Base-by-base conservation (phyloP, 768 basidiomycete species). In the Leccinum longicurvipes region DNA sequence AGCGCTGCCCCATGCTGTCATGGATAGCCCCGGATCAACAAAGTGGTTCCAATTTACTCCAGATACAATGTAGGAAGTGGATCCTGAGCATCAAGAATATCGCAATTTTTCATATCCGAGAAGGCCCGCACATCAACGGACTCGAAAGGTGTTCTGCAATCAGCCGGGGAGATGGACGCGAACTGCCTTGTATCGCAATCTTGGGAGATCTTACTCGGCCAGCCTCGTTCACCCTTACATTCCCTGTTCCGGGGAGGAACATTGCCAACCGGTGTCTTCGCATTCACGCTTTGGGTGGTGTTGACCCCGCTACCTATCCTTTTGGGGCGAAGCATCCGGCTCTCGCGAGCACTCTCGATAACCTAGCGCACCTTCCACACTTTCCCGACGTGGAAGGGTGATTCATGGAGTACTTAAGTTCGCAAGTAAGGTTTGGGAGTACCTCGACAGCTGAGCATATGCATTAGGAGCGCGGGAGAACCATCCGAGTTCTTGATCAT, bases 61-160 rank as follows among this genome's bases (percentile, higher is more conserved):
- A 28, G 60, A 60, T 47, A 54, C 65, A 17, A 55, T 6, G 0
- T 21, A n/a, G 6, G 10, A 4, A 6, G 2, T 7, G 21, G n/a
- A 27, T 21, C 42, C 4, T 8, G 4, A 8, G 23, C 31, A n/a
- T 45, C 44, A 23, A 45, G 39, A n/a, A 53, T 48, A 29, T 63
- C 59, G 5, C 61, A 61, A 4, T 56, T 58, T 2, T 60, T 67
- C 34, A 52, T 68, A 32, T 66, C 64, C 8, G 62, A 57, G 50
- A 55, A 59, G 31, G 51, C 45, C 23, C 50, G 39, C 0, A 15
- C 14, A n/a, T 53, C 54, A 5, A 34, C 2, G 21, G 2, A 8
- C 12, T 54, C 36, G 3, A 54, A 24, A 8, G 5, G 3, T 1
- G 23, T 1, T 0, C 24, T 63, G 19, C 3, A 9, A 54, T 55